Evolutionary conservation across 306 rosid genomes (phyloP), one percentile per base, ranked within the genome.

Genomic region (Cucumis sativus): DNA sequence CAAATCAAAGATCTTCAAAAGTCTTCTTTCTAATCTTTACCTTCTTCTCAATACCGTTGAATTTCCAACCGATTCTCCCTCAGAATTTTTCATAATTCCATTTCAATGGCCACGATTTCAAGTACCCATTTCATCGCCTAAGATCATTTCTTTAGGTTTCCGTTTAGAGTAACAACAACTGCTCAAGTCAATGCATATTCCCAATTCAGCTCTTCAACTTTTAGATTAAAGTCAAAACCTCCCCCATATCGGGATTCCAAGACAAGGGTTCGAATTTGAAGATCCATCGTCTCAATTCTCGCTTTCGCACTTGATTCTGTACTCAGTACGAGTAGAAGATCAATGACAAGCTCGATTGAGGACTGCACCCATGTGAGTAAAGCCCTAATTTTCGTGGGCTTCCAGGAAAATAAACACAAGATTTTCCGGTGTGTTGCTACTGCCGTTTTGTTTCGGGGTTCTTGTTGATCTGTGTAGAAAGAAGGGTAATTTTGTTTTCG

Each of bases 221-320:
- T 20, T 9, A 3, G 20, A 6, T 18, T 12, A 6, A 33, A 75
- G n/a, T 75, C 15, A 23, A 73, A 14, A 6, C 0, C 25, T 43
- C 25, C 7, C 4, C 43, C 2, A 21, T 30, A 64, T 2, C 47
- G 41, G 23, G 70, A 64, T 15, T 40, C n/a, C 25, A 35, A 30
- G 70, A 72, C 41, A 57, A 56, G 83, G 58, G 41, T 63, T 65
- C 54, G 28, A 73, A 33, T 64, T 56, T 37, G 79, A 62, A 65
- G 79, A 56, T 62, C 21, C 15, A 25, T 67, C 64, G 39, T 81
- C 56, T 28, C 30, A 28, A 28, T 28, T 28, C 30, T 28, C 1
- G 30, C 2, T 28, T 28, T 28, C 30, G 64, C 55, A 78, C 77
- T 72, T 69, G 75, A 78, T 78, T 74, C 66, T 21, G 60, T 66